Conservation (phyloP, 352 stramenopile species). For the Globisporangium yorkense region DNA sequence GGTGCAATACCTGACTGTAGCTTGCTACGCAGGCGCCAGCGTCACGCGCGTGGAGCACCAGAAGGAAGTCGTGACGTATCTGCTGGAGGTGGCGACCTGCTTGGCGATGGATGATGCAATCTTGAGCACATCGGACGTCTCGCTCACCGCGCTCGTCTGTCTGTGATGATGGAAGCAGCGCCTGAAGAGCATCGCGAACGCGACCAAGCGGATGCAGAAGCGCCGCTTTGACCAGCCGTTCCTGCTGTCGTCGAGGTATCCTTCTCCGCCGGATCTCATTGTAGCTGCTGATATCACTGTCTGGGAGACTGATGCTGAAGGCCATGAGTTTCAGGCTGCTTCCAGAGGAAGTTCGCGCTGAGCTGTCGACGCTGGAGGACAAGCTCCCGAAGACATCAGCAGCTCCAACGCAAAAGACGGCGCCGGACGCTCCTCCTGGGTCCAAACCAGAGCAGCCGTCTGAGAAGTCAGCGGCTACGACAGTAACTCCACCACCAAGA, state of each 20-base stretch:
- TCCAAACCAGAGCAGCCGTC: slow-evolving; percentile 1
- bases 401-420: slow-evolving; percentile 14
- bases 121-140: too few species aligned
- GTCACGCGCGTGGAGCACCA: slow-evolving; percentile 37
- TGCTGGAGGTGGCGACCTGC: slow-evolving; percentile 41
- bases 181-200: slow-evolving; percentile 54
- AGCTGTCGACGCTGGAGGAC: slow-evolving; percentile 45
- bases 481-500: not conserved
- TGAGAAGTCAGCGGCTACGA: not conserved
- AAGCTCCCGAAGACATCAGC: slow-evolving; percentile 20
- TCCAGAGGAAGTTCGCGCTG: slow-evolving; percentile 48
- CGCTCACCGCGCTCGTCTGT: too few species aligned
- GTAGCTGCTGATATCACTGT: not conserved
- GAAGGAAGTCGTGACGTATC: slow-evolving; percentile 65
- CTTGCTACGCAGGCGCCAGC: not conserved
- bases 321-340: slow-evolving; percentile 28
- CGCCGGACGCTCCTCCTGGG: not conserved
- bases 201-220: slow-evolving; percentile 73
- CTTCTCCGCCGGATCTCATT: not conserved
- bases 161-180: slow-evolving; percentile 20
- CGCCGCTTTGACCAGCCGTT: slow-evolving; percentile 60
- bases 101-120: too few species aligned
- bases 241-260: slow-evolving; percentile 49
- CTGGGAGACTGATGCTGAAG: not conserved
- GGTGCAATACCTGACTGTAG: too few species aligned